Evolutionary conservation across 345 rosid species (phyloP), one percentile per base, ranked within the genome.

Genomic region (Eucalyptus polyanthemos): DNA sequence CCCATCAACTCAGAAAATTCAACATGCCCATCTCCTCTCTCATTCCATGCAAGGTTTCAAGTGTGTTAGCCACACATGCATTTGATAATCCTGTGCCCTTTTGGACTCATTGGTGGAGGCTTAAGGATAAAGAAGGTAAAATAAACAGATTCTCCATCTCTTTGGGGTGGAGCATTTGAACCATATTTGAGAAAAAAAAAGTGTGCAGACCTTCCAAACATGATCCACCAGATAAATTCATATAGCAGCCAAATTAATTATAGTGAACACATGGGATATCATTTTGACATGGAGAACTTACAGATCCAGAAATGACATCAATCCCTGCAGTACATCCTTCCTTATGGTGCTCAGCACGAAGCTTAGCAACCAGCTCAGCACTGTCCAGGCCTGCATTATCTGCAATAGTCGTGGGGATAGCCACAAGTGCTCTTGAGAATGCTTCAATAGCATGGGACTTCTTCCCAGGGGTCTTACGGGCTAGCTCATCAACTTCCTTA

Each of bases 331-430:
- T 93, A 92, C 95, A 95, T 56, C 94, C 98, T 88, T 98, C 98
- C 89, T 90, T 93, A 83, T 95, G 96, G 94, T 96, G 99, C 90
- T 97, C 99, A 34, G 99, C 99, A 91, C 99, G 99, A 88, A 98
- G 99, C 94, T 94, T 96, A 76, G 99, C 97, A 9, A 98, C 92
- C 91, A 98, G 91, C 89, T 98, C 99, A 4, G 99, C 99, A 92
- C 99, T 98, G 95, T 98, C 99, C 89, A 98, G 89, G 92, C 99
- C 99, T 45, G 99, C 99, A 91, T 98, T 98, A 92, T 97, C 99
- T 42, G 99, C 96, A 89, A 98, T 98, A 86, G 92, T 95, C 50
- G 98, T 94, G 17, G 99, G 99, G 88, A 98, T 98, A 54, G 98
- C 94, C 81, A 95, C 86, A 37, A 98, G 98, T 40, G 98, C 99